Evolutionary conservation across 169 alveolate genomes (phyloP), one percentile per base, ranked within the genome.

Genomic region (Plasmodium inui): DNA sequence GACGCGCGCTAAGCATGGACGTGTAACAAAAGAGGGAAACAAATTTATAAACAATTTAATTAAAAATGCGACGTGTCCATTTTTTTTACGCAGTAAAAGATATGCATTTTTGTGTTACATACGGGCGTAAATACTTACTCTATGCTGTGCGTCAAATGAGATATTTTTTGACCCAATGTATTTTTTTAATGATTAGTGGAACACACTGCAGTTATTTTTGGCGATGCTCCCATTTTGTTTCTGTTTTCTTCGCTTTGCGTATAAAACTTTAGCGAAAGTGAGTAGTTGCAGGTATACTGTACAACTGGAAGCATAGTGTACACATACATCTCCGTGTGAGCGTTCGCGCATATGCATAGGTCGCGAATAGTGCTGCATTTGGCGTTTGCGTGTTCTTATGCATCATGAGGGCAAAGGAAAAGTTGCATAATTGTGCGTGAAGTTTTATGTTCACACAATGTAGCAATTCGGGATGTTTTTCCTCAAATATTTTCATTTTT

Each of bases 41-140:
- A 34, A 53, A 82, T 82, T 53, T 55, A 53, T 55, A 32, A 82
- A 82, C 73, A 82, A 26, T 53, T 82, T 82, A 82, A 55, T 55
- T 82, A 82, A 82, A 53, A 82, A 19, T 32, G 3, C 61, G 41
- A 67, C 19, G 71, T 82, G 90, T 53, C 57, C 90, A 82, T 53
- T 82, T 57, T 82, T 82, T 17, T 82, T 28, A 67, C 12, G 37
- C 76, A 67, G 12, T 19, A 67, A 22, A 67, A 22, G 76, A 67
- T 67, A 67, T 67, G 76, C 17, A 67, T 19, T 67, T 19, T 67
- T 67, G 37, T 3, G 76, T 22, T 19, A 22, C 17, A 19, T n/a
- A 61, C 76, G n/a, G 41, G 37, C 39, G n/a, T 67, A 67, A 67
- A 67, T 67, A 67, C 76, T 26, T 50, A 41, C 53, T 57, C 14